Evolutionary conservation across 2,329 filamentous ascomycete genomes (phyloP).

Genomic region (Pyrenochaeta sp.): DNA sequence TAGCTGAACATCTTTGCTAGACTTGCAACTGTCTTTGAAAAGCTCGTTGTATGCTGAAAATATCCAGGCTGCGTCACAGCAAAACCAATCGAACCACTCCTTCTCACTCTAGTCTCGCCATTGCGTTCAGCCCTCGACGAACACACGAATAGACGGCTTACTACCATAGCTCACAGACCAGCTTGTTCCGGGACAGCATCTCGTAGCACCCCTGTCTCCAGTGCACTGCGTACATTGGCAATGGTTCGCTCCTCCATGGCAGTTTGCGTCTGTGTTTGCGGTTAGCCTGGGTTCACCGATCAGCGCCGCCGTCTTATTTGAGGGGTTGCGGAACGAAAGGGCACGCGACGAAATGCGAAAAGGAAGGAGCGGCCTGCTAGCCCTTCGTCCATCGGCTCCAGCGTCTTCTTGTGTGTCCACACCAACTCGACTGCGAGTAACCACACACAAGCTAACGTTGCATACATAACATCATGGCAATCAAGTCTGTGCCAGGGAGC

Average conservation of each 20-base stretch:
- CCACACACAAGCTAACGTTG: not conserved
- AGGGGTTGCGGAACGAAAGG: constrained; percentile 5
- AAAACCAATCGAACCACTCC: not conserved
- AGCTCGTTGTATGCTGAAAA: not conserved
- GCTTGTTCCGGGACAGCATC: constrained; percentile 78
- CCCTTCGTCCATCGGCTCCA: not conserved
- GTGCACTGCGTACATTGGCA: constrained; percentile 70
- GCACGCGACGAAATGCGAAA: constrained; percentile 4
- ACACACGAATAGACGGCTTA: no score
- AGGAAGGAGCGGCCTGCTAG: constrained; percentile 10
- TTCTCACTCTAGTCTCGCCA: not conserved
- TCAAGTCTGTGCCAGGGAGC: not conserved
- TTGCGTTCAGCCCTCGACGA: no score
- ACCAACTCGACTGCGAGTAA: not conserved
- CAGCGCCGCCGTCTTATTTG: constrained; percentile 18
- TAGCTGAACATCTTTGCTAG: not conserved
- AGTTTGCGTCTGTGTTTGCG: constrained; percentile 57
- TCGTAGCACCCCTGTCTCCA: constrained; percentile 69
- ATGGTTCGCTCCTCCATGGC: constrained; percentile 80
- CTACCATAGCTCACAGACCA: constrained; percentile 43
- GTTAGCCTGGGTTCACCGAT: constrained; percentile 16
- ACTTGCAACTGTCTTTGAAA: not conserved
- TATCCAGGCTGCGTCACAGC: not conserved
- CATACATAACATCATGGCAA: not conserved
- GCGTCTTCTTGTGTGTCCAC: not conserved